Conservation (phyloP, 2,329 filamentous ascomycete genomes). For the Microsporum ferrugineum region DNA sequence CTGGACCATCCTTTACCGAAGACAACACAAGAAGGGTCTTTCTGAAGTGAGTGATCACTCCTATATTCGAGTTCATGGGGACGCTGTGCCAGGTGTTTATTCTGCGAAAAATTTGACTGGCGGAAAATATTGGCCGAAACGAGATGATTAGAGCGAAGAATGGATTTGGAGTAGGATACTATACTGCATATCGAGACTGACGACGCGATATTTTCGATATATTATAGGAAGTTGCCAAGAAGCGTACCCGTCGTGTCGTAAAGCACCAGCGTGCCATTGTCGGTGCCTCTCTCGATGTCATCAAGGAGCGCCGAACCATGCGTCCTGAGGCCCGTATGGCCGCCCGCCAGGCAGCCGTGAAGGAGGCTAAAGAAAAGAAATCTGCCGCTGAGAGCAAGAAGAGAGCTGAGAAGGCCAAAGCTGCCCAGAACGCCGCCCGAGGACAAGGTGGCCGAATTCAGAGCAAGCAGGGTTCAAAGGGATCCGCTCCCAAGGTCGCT, state of each 20-base stretch:
- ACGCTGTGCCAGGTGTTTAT: not conserved
- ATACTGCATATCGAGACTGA: not conserved
- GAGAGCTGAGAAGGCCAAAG: constrained; percentile 99
- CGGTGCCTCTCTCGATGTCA: constrained; percentile 97
- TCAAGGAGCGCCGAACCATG: constrained; percentile 95
- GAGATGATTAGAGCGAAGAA: not conserved
- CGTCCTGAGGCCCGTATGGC: constrained; percentile 92
- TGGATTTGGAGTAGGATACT: not conserved
- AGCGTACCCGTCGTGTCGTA: constrained; percentile 94
- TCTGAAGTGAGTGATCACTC: constrained; percentile 70
- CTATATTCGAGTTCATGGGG: not conserved
- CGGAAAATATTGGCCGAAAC: constrained; percentile 7
- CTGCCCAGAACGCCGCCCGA: constrained; percentile 59
- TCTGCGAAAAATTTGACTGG: not conserved
- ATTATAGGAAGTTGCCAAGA: constrained; percentile 95
- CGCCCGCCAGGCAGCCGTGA: constrained; percentile 80
- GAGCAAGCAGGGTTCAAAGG: constrained; percentile 97
- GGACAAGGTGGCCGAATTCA: constrained; percentile 69
- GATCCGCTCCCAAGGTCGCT: constrained; percentile 71
- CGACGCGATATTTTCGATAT: constrained; percentile 11
- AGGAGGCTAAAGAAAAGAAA: constrained; percentile 99
- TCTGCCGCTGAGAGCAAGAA: constrained; percentile 73
- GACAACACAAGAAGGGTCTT: constrained; percentile 99
- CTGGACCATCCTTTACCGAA: constrained; percentile 96
- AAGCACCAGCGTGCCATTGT: constrained; percentile 99